phyloP scores from a whole-genome alignment of 495 filamentous ascomycete species.

The Aspergillus conjunctus region DNA sequence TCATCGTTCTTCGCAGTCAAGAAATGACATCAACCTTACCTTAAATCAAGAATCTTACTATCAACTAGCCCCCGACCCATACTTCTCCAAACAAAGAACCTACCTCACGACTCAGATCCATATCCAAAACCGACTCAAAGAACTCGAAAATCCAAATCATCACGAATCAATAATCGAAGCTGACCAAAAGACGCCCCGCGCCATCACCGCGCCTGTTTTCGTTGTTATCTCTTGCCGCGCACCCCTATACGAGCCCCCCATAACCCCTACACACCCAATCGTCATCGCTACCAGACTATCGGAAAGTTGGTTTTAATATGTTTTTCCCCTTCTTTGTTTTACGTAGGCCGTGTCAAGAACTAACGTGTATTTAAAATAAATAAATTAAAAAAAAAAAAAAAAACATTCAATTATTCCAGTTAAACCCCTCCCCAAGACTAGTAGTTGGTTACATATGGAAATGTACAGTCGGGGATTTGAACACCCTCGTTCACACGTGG shows the following conservation, averaged over 20 bases:
- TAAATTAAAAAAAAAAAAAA: neutral
- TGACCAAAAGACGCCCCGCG: neutral
- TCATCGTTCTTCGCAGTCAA: too few species aligned
- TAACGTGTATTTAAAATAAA: neutral
- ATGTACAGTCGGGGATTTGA: too few species aligned
- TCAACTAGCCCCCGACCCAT: neutral
- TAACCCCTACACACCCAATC: slow-evolving; percentile 11
- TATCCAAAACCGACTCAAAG: neutral
- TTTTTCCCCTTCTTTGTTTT: slow-evolving; percentile 8
- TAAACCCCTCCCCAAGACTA: neutral
- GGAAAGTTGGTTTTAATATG: neutral
- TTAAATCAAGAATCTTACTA: neutral
- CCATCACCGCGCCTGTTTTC: slow-evolving; percentile 8
- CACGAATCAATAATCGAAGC: neutral
- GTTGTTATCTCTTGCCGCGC: neutral
- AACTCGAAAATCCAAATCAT: neutral
- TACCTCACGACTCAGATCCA: neutral
- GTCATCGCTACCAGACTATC: slow-evolving; percentile 9
- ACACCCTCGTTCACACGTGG: slow-evolving; percentile 4
- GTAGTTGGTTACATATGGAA: neutral
- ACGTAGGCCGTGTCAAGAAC: neutral
- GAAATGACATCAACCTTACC: too few species aligned
- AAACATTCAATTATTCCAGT: neutral
- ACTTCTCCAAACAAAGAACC: neutral
- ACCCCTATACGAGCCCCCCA: neutral